Evolutionary conservation across 2,329 filamentous ascomycete species (phyloP).

Genomic region (Monosporascus sp.): DNA sequence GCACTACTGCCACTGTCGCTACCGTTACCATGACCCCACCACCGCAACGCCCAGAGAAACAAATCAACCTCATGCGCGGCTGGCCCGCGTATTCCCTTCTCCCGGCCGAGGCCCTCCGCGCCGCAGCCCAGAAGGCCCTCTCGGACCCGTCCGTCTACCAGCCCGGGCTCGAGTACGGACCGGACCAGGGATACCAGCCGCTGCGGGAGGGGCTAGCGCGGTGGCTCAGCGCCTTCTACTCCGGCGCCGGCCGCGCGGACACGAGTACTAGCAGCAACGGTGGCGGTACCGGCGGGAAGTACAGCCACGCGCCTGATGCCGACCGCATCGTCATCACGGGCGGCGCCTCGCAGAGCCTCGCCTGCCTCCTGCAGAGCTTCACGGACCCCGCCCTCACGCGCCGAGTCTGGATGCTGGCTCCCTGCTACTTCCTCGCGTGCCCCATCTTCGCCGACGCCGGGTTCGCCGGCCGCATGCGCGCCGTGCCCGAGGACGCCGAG

Average conservation of each 20-base stretch:
- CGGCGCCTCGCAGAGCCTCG: slow-evolving; percentile 79
- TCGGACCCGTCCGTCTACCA: slow-evolving; percentile 52
- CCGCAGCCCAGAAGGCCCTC: slow-evolving; percentile 57
- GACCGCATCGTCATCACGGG: slow-evolving; percentile 75
- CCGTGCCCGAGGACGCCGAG: slow-evolving; percentile 71
- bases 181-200: slow-evolving; percentile 69
- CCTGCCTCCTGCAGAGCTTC: slow-evolving; percentile 71
- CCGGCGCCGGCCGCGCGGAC: slow-evolving; percentile 14
- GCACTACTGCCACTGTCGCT: neutral
- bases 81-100: slow-evolving; percentile 63
- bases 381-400: slow-evolving; percentile 73
- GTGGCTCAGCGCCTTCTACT: slow-evolving; percentile 66
- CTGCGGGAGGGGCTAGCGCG: slow-evolving; percentile 62
- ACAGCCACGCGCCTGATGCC: slow-evolving; percentile 26
- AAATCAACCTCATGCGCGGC: slow-evolving; percentile 63
- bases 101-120: slow-evolving; percentile 57
- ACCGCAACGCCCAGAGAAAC: slow-evolving; percentile 23
- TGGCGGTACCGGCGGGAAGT: slow-evolving; percentile 3
- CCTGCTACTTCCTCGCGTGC: slow-evolving; percentile 80
- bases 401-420: slow-evolving; percentile 75
- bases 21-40: neutral
- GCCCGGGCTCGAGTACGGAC: slow-evolving; percentile 72
- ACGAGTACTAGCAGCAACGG: slow-evolving; percentile 22
- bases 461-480: slow-evolving; percentile 61
- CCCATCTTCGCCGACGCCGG: slow-evolving; percentile 81